These are phyloP conservation scores for Sechiopsis laciniata DNA, from an alignment of 306 rosid genomes.

Conservation along the genomic window DNA sequence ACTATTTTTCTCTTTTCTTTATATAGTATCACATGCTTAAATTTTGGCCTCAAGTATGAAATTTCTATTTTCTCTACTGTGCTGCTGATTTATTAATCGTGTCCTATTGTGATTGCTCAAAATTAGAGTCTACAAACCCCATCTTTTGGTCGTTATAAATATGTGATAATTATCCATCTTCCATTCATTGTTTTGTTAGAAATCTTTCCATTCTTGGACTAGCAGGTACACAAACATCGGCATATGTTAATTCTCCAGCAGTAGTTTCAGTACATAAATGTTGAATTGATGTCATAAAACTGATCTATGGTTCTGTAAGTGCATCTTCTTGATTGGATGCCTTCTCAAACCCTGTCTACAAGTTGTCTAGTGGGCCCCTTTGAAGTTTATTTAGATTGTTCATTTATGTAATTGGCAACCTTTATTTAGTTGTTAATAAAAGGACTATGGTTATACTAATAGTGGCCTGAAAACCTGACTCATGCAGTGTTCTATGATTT, in stretches of 20 bases:
- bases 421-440: not conserved
- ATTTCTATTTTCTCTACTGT: not conserved
- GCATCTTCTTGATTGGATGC: not conserved
- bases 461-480: not conserved
- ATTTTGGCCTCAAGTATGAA: not conserved
- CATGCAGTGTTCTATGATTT: not conserved
- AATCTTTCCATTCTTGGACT: not conserved
- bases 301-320: not conserved
- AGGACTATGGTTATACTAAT: no score
- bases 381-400: not conserved
- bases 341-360: not conserved
- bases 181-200: not conserved
- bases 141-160: constrained; percentile 2
- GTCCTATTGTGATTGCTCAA: constrained; percentile 3
- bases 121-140: not conserved
- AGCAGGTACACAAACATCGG: not conserved
- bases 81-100: not conserved
- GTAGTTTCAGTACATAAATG: constrained; percentile 8
- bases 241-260: not conserved
- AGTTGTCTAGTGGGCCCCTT: not conserved
- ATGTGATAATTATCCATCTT: not conserved
- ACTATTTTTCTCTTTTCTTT: not conserved
- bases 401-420: not conserved
- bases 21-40: not conserved
- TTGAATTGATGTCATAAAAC: not conserved